Conservation (phyloP, 495 filamentous ascomycete genomes). For the Pyronema omphalodes region DNA sequence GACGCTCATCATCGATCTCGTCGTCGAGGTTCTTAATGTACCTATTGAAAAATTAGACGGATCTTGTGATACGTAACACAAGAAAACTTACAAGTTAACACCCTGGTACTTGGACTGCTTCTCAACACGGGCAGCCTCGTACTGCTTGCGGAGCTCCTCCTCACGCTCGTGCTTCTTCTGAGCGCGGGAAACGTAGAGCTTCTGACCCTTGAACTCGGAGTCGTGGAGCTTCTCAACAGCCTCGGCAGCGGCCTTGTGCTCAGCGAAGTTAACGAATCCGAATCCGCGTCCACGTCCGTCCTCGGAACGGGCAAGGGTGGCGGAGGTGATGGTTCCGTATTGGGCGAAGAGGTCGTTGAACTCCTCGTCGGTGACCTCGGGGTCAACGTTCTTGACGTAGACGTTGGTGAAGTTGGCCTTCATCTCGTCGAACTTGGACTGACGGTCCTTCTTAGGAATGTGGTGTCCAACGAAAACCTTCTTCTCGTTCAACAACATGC, state of each 20-base stretch:
- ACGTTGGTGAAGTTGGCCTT: conserved; percentile 99
- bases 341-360: conserved; percentile 84
- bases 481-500: conserved; percentile 99
- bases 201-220: conserved; percentile 77
- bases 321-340: conserved; percentile 87
- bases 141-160: conserved; percentile 95
- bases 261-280: conserved; percentile 93
- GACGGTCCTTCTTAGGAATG: conserved; percentile 99
- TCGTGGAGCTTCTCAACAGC: conserved; percentile 89
- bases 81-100: conserved; percentile 51
- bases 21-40: conserved; percentile 99
- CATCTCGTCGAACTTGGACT: conserved; percentile 99
- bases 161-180: conserved; percentile 99
- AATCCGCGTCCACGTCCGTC: conserved; percentile 87
- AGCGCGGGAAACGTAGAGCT: conserved; percentile 91
- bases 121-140: conserved; percentile 92
- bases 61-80: background rate
- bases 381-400: conserved; percentile 94
- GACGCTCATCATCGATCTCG: conserved; percentile 93
- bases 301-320: conserved; percentile 81
- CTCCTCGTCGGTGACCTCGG: conserved; percentile 77
- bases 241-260: conserved; percentile 68
- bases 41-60: conserved; percentile 10
- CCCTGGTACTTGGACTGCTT: conserved; percentile 98
- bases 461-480: conserved; percentile 99